These are phyloP conservation scores for Dendrocalamus sinicus DNA, from an alignment of 176 grass and related monocot genomes.

Conservation along the genomic window DNA sequence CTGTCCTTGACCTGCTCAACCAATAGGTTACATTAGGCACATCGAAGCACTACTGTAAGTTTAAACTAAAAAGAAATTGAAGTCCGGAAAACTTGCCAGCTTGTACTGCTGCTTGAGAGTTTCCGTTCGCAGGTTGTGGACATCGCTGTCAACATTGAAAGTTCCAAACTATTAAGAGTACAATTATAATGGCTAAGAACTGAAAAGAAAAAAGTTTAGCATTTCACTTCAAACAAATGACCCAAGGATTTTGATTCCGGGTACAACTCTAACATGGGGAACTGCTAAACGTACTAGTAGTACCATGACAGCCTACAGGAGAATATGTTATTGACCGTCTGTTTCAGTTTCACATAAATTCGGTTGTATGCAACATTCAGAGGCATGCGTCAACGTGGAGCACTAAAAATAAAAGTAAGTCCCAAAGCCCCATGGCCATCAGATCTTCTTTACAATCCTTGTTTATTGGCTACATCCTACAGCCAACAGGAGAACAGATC, in stretches of 20 bases:
- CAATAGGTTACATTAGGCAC: conserved; percentile 37
- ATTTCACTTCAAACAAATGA: conserved; percentile 24
- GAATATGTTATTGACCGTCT: background rate
- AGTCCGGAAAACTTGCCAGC: conserved; percentile 53
- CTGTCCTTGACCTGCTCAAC: conserved; percentile 79
- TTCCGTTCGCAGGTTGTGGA: conserved; percentile 83
- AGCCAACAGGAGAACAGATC: conserved; percentile 2
- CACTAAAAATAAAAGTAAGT: background rate
- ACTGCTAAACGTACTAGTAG: background rate
- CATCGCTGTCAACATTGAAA: conserved; percentile 68
- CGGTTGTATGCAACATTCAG: background rate
- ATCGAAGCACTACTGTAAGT: background rate
- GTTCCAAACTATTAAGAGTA: conserved; percentile 29
- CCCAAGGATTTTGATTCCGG: background rate
- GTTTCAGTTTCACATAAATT: background rate
- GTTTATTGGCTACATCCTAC: background rate
- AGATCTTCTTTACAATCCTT: conserved; percentile 10
- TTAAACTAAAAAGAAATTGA: conserved; percentile 1
- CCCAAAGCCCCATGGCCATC: conserved; percentile 12
- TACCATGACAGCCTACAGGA: conserved; percentile 4
- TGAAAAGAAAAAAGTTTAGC: background rate
- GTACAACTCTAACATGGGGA: background rate
- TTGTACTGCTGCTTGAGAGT: conserved; percentile 90
- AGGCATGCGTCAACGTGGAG: background rate
- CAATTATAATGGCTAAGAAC: background rate